Conservation (phyloP, 805 yeast genomes). For the Wilhelminamyces savonicus region DNA sequence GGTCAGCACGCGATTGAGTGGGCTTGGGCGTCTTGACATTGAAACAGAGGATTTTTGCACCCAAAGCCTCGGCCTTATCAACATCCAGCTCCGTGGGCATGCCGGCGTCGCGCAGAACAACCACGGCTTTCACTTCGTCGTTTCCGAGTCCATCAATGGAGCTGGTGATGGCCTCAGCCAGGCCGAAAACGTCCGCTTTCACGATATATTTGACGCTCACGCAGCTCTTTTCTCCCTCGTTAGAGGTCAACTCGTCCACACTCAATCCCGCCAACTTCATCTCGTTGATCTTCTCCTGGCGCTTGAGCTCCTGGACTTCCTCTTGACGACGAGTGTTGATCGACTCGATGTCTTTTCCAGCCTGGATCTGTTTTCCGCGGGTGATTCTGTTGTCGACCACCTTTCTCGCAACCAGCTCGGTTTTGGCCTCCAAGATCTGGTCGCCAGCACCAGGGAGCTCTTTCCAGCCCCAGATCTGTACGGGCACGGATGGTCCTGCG, state of each 20-base stretch:
- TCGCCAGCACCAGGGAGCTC: slow-evolving; percentile 91
- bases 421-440: slow-evolving; percentile 66
- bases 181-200: slow-evolving; percentile 91
- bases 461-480: slow-evolving; percentile 92
- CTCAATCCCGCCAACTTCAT: slow-evolving; percentile 57
- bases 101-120: slow-evolving; percentile 76
- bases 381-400: slow-evolving; percentile 61
- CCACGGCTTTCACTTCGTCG: slow-evolving; percentile 68
- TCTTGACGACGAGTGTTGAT: slow-evolving; percentile 64
- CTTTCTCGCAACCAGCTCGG: slow-evolving; percentile 68
- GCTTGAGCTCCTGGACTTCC: slow-evolving; percentile 45
- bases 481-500: slow-evolving; percentile 87
- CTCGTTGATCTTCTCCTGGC: slow-evolving; percentile 49
- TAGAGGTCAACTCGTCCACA: slow-evolving; percentile 16
- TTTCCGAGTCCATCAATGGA: slow-evolving; percentile 80
- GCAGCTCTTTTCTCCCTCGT: slow-evolving; percentile 14
- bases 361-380: slow-evolving; percentile 46
- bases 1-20: slow-evolving; percentile 51
- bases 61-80: slow-evolving; percentile 34
- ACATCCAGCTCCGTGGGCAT: slow-evolving; percentile 47
- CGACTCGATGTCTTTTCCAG: slow-evolving; percentile 58
- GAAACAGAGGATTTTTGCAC: slow-evolving; percentile 73
- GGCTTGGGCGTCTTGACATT: slow-evolving; percentile 66
- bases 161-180: slow-evolving; percentile 88
- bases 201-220: slow-evolving; percentile 54